phyloP scores from a whole-genome alignment of 176 grass and related monocot species.

The Cymbopogon citratus region DNA sequence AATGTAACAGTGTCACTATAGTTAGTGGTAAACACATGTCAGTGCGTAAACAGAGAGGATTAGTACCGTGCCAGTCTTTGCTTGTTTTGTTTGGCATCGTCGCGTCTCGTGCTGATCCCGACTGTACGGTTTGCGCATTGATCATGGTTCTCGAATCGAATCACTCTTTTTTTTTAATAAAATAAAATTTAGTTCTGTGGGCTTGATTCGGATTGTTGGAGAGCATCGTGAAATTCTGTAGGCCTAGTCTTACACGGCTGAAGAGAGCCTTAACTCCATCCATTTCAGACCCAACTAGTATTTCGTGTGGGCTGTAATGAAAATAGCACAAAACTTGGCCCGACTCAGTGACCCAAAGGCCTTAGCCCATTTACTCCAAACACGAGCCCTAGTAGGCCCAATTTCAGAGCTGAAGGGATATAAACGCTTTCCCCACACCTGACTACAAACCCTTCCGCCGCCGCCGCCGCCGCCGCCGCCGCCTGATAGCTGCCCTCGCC shows the following conservation, averaged over 20 bases:
- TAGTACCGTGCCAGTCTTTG: background rate
- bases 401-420: background rate
- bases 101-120: background rate
- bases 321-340: background rate
- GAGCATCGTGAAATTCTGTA: background rate
- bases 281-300: background rate
- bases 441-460: slow-evolving; percentile 5
- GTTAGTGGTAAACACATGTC: background rate
- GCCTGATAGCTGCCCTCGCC: slow-evolving; percentile 3
- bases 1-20: background rate
- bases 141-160: background rate
- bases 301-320: background rate
- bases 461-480: background rate
- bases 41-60: background rate
- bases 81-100: background rate
- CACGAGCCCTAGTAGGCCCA: background rate
- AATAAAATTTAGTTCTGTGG: background rate
- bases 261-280: background rate
- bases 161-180: background rate
- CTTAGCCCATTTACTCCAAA: background rate
- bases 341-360: background rate
- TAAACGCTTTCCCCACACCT: background rate
- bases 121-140: background rate
- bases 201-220: no score
- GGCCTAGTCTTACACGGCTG: background rate